A percentile compares a stretch with the other conserved stretches of the same genome.
Evolutionary conservation across 768 basidiomycete genomes (phyloP).

Genomic region (Boletales sp.): DNA sequence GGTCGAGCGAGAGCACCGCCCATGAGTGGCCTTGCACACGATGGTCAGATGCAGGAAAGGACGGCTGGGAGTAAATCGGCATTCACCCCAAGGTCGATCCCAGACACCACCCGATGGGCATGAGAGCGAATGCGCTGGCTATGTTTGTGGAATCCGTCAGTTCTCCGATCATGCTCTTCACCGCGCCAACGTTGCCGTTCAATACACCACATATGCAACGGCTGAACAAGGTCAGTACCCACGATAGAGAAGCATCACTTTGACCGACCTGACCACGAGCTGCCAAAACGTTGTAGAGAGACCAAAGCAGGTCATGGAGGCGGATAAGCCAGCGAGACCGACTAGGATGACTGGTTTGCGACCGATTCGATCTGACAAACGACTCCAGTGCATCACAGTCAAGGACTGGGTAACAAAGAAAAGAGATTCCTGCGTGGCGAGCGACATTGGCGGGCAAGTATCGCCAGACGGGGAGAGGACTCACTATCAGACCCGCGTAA

Average conservation of each 20-base stretch:
- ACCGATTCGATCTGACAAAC: conserved; percentile 64
- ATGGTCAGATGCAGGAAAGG: background rate
- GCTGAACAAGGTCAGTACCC: conserved; percentile 8
- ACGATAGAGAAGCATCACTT: too few species aligned
- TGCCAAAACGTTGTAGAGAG: conserved; percentile 66
- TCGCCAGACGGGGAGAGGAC: background rate
- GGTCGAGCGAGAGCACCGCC: conserved; percentile 55
- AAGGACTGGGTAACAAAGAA: conserved; percentile 74
- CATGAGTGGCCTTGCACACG: conserved; percentile 32
- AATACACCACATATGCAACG: conserved; percentile 29
- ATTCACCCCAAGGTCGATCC: conserved; percentile 34
- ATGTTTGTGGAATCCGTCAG: conserved; percentile 47
- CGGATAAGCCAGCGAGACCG: conserved; percentile 57
- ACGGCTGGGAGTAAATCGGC: conserved; percentile 5
- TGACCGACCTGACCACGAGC: conserved; percentile 40
- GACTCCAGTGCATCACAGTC: conserved; percentile 71
- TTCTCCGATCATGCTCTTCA: conserved; percentile 68
- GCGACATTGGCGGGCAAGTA: background rate
- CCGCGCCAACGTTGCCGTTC: conserved; percentile 33
- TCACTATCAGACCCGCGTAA: conserved; percentile 68
- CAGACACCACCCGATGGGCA: conserved; percentile 28
- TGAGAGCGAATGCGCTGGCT: conserved; percentile 24
- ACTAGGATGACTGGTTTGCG: conserved; percentile 69
- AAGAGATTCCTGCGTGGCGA: conserved; percentile 55
- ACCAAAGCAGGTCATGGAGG: conserved; percentile 71